Evolutionary conservation across 148 eudicot genomes (phyloP), one percentile per base, ranked within the genome.

Genomic region (Silene conica): DNA sequence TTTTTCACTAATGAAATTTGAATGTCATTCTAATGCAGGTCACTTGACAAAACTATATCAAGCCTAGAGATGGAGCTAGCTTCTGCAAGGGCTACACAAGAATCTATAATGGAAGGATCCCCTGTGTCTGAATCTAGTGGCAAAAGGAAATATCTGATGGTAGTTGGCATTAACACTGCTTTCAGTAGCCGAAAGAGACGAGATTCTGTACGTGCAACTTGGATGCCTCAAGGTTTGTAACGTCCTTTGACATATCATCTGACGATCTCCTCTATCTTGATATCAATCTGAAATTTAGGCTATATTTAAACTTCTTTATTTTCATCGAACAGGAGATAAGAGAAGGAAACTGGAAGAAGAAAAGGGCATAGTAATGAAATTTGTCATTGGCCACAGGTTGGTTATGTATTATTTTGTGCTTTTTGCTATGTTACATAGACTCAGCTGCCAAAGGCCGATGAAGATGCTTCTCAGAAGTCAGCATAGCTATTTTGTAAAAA

Each of bases 171-270:
- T 63, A 93, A 93, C 80, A 93, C 98, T 21, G 98, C 98, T 76
- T 93, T 93, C 78, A 93, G 94, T 75, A 90, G 98, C 78, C 84
- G 98, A 77, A 93, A 86, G 80, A 85, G 98, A 77, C 83, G 98
- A 85, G 98, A 93, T 79, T 93, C 98, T 3, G 90, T 93, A 66
- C 96, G 98, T 73, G 89, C 96, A 16, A 93, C 98, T 55, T 93
- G 98, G 98, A 89, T 93, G 93, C 96, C 90, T 63, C 90, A 90
- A 90, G 98, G 98, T 89, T 82, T 52, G 34, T 75, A 15, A 67
- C 43, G 26, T 82, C 41, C 23, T 28, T 58, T 57, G 56, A 65
- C 26, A 71, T 26, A 11, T 54, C 52, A 21, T 25, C 26, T 52
- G 15, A 18, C 23, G 60, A 34, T 38, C 46, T 67, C 28, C 58